These are phyloP conservation scores for Psilocybe cyanescens DNA, from an alignment of 768 basidiomycete genomes.

Conservation along the genomic window DNA sequence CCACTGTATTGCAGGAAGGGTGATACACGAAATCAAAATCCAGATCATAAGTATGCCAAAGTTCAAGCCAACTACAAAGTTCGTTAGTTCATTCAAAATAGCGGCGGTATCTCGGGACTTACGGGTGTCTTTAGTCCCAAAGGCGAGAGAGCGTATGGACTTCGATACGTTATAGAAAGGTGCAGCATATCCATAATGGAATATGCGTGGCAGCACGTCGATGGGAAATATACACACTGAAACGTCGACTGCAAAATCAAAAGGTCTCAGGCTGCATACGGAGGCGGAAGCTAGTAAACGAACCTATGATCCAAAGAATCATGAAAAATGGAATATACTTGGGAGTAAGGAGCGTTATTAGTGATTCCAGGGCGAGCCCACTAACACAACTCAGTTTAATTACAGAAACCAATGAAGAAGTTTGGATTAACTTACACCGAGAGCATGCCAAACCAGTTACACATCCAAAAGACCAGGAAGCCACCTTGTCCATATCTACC, in stretches of 20 bases:
- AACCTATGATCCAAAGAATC: constrained; percentile 70
- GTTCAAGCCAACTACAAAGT: constrained; percentile 57
- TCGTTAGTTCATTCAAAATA: background rate
- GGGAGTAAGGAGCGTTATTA: constrained; percentile 61
- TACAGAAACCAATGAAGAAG: too few relatives aligned
- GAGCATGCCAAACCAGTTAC: constrained; percentile 66
- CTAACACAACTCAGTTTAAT: constrained; percentile 29
- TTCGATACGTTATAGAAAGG: constrained; percentile 76
- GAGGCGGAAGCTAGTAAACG: constrained; percentile 14
- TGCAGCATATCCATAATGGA: constrained; percentile 67
- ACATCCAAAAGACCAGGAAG: constrained; percentile 74
- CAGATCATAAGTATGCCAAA: constrained; percentile 64
- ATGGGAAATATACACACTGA: constrained; percentile 65
- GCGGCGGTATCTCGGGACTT: constrained; percentile 24
- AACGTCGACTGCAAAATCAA: constrained; percentile 51
- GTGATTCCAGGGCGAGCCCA: constrained; percentile 65
- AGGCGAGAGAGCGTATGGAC: constrained; percentile 64
- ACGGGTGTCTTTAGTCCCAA: constrained; percentile 66
- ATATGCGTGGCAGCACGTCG: constrained; percentile 58
- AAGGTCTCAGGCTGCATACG: background rate
- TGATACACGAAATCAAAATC: constrained; percentile 56
- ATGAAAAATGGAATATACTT: constrained; percentile 68
- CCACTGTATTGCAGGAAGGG: constrained; percentile 56
- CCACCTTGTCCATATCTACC: constrained; percentile 54
- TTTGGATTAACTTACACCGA: constrained; percentile 46